phyloP scores from a whole-genome alignment of 441 rosid genomes.

The Arabidopsis lyrata region DNA sequence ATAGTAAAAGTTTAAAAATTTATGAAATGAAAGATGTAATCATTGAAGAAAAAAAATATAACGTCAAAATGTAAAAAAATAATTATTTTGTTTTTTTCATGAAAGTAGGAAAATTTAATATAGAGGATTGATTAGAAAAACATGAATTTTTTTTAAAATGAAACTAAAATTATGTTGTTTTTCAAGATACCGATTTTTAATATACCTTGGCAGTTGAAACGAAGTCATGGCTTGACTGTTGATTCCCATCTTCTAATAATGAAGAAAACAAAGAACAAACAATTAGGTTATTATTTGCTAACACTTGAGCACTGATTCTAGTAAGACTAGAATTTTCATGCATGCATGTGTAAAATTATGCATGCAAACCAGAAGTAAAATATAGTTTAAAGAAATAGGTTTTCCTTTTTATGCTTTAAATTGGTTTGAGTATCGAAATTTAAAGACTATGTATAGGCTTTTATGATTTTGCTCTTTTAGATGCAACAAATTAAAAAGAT shows the following conservation, averaged over 20 bases:
- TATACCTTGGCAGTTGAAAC: conserved; percentile 31
- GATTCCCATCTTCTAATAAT: conserved; percentile 26
- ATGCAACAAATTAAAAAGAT: not conserved
- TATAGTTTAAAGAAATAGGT: not conserved
- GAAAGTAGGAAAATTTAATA: not conserved
- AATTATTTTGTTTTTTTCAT: not conserved
- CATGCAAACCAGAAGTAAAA: not conserved
- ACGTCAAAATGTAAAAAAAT: too few relatives aligned
- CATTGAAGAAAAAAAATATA: not conserved
- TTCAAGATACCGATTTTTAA: not conserved
- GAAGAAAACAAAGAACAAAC: conserved; percentile 21
- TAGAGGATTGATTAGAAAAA: not conserved
- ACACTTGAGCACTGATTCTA: conserved; percentile 10
- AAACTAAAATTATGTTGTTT: not conserved
- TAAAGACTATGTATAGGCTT: conserved; percentile 1
- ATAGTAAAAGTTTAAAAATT: not conserved
- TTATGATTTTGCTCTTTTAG: not conserved
- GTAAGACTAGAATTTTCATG: too few relatives aligned
- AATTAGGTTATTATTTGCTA: conserved; percentile 13
- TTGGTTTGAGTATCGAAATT: not conserved
- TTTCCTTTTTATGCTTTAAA: not conserved
- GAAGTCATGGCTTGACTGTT: conserved; percentile 28
- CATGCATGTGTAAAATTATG: too few relatives aligned
- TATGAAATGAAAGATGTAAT: not conserved
- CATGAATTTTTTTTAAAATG: not conserved